These are phyloP conservation scores for Kalanchoe fedtschenkoi DNA, from an alignment of 164 flowering plant species.

Conservation along the genomic window DNA sequence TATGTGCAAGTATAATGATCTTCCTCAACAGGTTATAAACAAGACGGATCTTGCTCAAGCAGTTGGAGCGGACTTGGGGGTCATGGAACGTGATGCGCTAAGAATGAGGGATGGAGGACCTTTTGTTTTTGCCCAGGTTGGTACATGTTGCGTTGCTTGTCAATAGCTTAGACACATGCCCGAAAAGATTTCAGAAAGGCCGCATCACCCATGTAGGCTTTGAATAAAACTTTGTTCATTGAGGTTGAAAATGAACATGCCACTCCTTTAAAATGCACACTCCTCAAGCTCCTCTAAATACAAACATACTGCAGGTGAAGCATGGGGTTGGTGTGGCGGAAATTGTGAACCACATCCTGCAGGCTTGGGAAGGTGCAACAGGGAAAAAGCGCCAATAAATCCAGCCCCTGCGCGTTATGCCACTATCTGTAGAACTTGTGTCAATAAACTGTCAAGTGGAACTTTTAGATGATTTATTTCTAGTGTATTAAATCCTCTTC, in stretches of 20 bases:
- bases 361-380: constrained; percentile 72
- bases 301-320: constrained; percentile 58
- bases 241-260: background rate
- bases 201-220: background rate
- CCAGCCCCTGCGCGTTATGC: background rate
- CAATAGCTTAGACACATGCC: background rate
- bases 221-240: background rate
- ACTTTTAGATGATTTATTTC: background rate
- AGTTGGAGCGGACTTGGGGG: constrained; percentile 82
- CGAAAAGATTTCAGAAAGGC: background rate
- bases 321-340: constrained; percentile 78
- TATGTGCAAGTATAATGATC: background rate
- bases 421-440: background rate
- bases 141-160: background rate
- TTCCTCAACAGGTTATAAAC: constrained; percentile 63
- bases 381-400: constrained; percentile 52
- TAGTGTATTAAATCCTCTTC: background rate
- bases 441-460: background rate
- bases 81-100: constrained; percentile 94
- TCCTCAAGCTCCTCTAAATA: background rate
- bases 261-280: no score
- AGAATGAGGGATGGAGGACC: constrained; percentile 98
- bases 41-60: constrained; percentile 94
- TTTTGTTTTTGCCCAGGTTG: constrained; percentile 91
- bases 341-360: constrained; percentile 60